Percentiles rank a stretch among this genome's conserved stretches.
Evolutionary conservation across 352 stramenopile genomes (phyloP).

Genomic region (Plasmopara muralis): DNA sequence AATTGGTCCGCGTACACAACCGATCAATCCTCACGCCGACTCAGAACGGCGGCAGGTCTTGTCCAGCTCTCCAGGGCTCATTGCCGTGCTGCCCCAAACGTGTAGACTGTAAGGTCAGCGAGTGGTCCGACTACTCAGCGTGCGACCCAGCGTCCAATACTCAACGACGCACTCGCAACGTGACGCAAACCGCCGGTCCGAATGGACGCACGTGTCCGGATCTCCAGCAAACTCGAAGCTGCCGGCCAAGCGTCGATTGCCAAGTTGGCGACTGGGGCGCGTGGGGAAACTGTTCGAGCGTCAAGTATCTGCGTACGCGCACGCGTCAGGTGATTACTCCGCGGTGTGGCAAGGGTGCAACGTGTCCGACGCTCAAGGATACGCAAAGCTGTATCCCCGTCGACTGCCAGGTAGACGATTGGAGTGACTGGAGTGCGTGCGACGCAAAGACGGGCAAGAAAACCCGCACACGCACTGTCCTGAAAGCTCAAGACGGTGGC

Average conservation of each 20-base stretch:
- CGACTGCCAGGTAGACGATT: slow-evolving; percentile 41
- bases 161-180: slow-evolving; percentile 35
- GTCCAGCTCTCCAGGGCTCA: slow-evolving; percentile 26
- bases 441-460: slow-evolving; percentile 24
- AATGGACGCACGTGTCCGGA: slow-evolving; percentile 34
- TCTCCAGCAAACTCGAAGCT: slow-evolving; percentile 30
- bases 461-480: slow-evolving; percentile 30
- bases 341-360: slow-evolving; percentile 23
- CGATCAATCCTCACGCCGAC: slow-evolving; percentile 22
- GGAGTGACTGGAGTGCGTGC: slow-evolving; percentile 40
- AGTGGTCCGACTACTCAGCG: slow-evolving; percentile 37
- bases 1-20: slow-evolving; percentile 22
- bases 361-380: slow-evolving; percentile 36
- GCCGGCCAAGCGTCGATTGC: slow-evolving; percentile 44
- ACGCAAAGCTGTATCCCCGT: slow-evolving; percentile 30
- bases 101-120: slow-evolving; percentile 44
- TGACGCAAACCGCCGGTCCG: slow-evolving; percentile 27
- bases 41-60: slow-evolving; percentile 31
- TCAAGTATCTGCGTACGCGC: slow-evolving; percentile 29
- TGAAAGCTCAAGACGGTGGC: slow-evolving; percentile 28
- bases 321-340: slow-evolving; percentile 32
- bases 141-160: slow-evolving; percentile 46
- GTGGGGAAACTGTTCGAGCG: slow-evolving; percentile 29
- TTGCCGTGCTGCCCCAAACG: slow-evolving; percentile 30
- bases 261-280: slow-evolving; percentile 46